Evolutionary conservation across 164 flowering plant genomes (phyloP).

Genomic region (Sedum album): DNA sequence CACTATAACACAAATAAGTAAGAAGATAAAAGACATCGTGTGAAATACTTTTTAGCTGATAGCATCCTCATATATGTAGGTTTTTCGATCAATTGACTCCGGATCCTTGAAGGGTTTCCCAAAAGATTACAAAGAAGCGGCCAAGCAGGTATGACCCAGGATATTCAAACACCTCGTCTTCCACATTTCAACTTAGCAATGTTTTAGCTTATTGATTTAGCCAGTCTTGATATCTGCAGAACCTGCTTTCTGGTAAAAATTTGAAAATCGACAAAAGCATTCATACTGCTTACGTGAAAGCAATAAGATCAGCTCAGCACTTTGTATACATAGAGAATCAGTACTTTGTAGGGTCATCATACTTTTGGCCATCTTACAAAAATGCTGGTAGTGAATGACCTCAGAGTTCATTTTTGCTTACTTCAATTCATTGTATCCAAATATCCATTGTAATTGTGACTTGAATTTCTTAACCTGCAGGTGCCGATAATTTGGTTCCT

Average conservation of each 20-base stretch:
- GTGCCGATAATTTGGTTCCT: conserved; percentile 69
- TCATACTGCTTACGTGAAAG: background rate
- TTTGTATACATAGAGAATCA: no score
- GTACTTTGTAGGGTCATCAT: no score
- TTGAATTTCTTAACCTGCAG: conserved; percentile 20
- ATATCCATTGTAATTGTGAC: background rate
- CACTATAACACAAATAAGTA: background rate
- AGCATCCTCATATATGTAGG: conserved; percentile 20
- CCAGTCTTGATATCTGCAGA: conserved; percentile 10
- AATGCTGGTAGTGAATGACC: conserved; percentile 23
- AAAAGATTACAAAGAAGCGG: conserved; percentile 42
- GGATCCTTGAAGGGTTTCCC: conserved; percentile 78
- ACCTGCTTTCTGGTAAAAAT: no score
- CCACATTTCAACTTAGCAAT: background rate
- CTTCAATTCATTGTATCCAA: no score
- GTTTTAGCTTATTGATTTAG: background rate
- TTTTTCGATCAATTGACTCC: conserved; percentile 78
- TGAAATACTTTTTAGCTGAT: background rate
- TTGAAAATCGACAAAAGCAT: no score
- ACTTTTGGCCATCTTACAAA: conserved; percentile 51
- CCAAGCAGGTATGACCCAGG: conserved; percentile 34
- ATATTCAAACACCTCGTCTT: background rate
- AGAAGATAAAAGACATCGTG: background rate
- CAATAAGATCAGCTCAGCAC: background rate
- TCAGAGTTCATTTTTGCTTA: background rate